Conservation (phyloP, 257 asterid genomes). For the Salvia splendens region DNA sequence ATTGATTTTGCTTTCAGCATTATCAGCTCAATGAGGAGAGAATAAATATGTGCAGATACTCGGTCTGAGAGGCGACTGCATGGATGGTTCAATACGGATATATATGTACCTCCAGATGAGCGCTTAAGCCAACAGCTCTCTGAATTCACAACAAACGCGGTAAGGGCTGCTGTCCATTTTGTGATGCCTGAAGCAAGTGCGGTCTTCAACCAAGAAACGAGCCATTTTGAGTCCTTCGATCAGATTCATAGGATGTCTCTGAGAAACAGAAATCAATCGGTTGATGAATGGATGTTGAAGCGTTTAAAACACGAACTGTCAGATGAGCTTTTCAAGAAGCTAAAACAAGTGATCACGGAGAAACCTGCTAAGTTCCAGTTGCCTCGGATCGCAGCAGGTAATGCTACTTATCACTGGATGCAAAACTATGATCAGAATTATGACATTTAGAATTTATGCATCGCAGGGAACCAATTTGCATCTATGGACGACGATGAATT, state of each 20-base stretch:
- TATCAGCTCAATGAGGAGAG: slow-evolving; percentile 3
- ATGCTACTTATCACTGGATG: not conserved
- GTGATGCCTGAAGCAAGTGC: slow-evolving; percentile 37
- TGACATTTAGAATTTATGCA: slow-evolving; percentile 19
- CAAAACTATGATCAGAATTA: not conserved
- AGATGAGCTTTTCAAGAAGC: slow-evolving; percentile 37
- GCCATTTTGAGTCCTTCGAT: slow-evolving; percentile 42
- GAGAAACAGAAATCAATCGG: slow-evolving; percentile 23
- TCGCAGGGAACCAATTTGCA: slow-evolving; percentile 41
- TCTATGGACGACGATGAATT: slow-evolving; percentile 55
- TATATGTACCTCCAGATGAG: slow-evolving; percentile 52
- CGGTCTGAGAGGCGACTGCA: slow-evolving; percentile 35
- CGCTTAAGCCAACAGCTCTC: slow-evolving; percentile 44
- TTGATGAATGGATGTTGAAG: slow-evolving; percentile 37
- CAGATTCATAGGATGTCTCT: slow-evolving; percentile 41
- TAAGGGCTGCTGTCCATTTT: slow-evolving; percentile 42
- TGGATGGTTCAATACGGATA: slow-evolving; percentile 32
- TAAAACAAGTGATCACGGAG: slow-evolving; percentile 33
- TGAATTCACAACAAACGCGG: slow-evolving; percentile 36
- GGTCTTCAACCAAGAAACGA: slow-evolving; percentile 29
- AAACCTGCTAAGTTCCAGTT: slow-evolving; percentile 31
- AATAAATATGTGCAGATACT: slow-evolving; percentile 25
- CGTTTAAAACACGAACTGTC: slow-evolving; percentile 40
- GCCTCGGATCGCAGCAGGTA: slow-evolving; percentile 47
- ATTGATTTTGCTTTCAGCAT: slow-evolving; percentile 19